Conservation (phyloP, 345 rosid genomes). For the Corchorus olitorius region DNA sequence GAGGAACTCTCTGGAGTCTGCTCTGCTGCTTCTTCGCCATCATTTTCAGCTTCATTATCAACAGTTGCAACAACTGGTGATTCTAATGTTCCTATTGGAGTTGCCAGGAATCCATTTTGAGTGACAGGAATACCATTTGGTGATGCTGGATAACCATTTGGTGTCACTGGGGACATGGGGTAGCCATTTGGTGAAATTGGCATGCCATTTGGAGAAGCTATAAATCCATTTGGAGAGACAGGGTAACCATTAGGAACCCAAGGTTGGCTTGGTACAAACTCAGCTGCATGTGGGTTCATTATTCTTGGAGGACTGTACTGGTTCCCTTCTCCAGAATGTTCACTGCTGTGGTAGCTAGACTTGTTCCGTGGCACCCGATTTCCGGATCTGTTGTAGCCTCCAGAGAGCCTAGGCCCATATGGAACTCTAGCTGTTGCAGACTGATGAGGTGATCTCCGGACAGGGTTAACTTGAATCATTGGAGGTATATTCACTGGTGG, state of each 20-base stretch:
- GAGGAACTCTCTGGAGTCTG: slow-evolving; percentile 36
- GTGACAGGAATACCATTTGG: slow-evolving; percentile 43
- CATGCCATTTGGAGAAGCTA: slow-evolving; percentile 54
- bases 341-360: slow-evolving; percentile 57
- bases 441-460: slow-evolving; percentile 86
- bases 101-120: slow-evolving; percentile 51
- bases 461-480: slow-evolving; percentile 70
- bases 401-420: slow-evolving; percentile 95
- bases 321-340: slow-evolving; percentile 58
- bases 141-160: slow-evolving; percentile 46
- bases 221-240: slow-evolving; percentile 63
- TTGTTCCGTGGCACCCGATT: slow-evolving; percentile 67
- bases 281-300: slow-evolving; percentile 99
- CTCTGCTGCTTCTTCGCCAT: slow-evolving; percentile 43
- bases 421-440: slow-evolving; percentile 96
- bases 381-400: slow-evolving; percentile 80
- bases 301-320: slow-evolving; percentile 65
- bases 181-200: slow-evolving; percentile 58
- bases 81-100: slow-evolving; percentile 46
- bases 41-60: slow-evolving; percentile 41
- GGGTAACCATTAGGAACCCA: slow-evolving; percentile 86
- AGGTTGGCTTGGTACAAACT: slow-evolving; percentile 84
- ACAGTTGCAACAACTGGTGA: slow-evolving; percentile 28
- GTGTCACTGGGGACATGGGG: slow-evolving; percentile 54
- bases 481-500: slow-evolving; percentile 85